Evolutionary conservation across 1,139 yeast genomes (phyloP).

Genomic region (Saccharomyces hybrid): DNA sequence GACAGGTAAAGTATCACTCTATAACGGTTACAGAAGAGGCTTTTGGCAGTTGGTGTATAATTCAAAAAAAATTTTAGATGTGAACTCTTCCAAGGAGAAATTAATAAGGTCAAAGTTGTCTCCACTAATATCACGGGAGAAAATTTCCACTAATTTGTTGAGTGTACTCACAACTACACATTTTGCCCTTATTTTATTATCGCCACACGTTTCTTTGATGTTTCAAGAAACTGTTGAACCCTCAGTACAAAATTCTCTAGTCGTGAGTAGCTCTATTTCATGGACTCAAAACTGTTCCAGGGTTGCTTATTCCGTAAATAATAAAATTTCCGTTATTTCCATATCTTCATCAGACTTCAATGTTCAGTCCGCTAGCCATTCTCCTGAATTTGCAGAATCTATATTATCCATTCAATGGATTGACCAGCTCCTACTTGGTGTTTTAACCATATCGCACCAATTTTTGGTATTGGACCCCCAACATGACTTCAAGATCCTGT

Average conservation of each 20-base stretch:
- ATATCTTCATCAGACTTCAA: conserved; percentile 8
- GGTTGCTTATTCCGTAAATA: conserved; percentile 13
- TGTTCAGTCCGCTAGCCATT: conserved; percentile 31
- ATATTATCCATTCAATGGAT: conserved; percentile 59
- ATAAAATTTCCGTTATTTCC: conserved; percentile 29
- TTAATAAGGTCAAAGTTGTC: conserved; percentile 1
- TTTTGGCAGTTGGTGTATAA: conserved; percentile 43
- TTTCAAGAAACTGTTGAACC: conserved; percentile 33
- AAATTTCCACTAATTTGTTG: conserved; percentile 2
- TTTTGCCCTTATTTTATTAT: conserved; percentile 3
- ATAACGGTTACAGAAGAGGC: conserved; percentile 50
- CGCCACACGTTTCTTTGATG: conserved; percentile 15
- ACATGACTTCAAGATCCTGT: conserved; percentile 32
- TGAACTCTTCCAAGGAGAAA: conserved; percentile 2
- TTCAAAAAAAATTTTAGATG: conserved; percentile 12
- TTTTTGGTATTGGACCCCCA: conserved; percentile 37
- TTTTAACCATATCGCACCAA: conserved; percentile 44
- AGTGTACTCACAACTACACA: not conserved
- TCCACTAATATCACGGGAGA: conserved; percentile 4
- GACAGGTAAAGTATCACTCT: conserved; percentile 53
- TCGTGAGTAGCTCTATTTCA: conserved; percentile 38
- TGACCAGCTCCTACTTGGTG: conserved; percentile 41
- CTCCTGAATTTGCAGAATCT: conserved; percentile 39
- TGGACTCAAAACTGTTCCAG: conserved; percentile 45
- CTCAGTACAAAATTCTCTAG: conserved; percentile 36